Base-by-base conservation (phyloP, 2,329 filamentous ascomycete genomes). In the Fusarium heterosporum region DNA sequence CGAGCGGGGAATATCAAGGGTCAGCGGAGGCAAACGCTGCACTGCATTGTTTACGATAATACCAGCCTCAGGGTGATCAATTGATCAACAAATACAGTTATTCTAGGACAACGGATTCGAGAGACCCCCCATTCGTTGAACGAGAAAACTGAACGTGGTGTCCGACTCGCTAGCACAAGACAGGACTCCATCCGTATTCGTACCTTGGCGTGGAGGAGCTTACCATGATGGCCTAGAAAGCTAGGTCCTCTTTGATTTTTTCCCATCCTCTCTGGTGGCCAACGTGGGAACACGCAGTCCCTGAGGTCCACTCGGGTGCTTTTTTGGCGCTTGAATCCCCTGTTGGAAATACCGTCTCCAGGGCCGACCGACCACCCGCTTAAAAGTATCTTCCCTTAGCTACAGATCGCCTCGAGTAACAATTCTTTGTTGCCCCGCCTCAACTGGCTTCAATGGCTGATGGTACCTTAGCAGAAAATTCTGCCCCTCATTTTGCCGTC, bases 401-500 rank as follows among this genome's bases (percentile, higher is more conserved):
- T 49, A 14, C 10, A 38, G 51, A 47, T 55, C 48, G 53, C 55
- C 53, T 36, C 19, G 56, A 29, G 59, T 47, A 39, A 22, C 22
- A 45, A 39, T n/a, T 54, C 43, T 42, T 55, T 25, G n/a, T 22
- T 64, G 64, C 64, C 64, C 63, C 64, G 64, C 63, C 64, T 64
- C 58, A 61, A 60, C 52, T 67, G 39, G 36, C 25, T 43, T 67
- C 57, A 67, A 60, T 67, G 64, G 58, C 30, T 36, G 32, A 36
- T 16, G 32, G 32, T 36, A 36, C 32, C 32, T 36, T 16, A 61
- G 42, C 47, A 63, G 65, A 69, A 75, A 73, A 72, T 68, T 75
- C 72, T 73, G 65, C 70, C 70, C 74, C 71, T 73, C 69, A 68
- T 73, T 72, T 70, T 72, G 65, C 68, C 55, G 40, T 63, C 41